Conservation (phyloP, 73 alveolate species). For the Stentor coeruleus region DNA sequence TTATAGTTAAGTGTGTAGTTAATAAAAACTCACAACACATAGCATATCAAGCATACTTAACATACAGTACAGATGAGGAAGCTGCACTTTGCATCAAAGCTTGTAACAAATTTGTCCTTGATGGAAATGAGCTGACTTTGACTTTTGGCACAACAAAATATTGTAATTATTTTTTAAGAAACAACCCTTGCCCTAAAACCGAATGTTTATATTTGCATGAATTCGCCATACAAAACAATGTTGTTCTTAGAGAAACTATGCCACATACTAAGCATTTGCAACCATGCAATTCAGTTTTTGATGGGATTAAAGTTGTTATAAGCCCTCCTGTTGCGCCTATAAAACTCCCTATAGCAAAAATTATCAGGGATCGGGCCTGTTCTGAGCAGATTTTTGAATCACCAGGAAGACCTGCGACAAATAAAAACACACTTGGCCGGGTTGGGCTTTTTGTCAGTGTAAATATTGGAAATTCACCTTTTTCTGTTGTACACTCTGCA, state of each 20-base stretch:
- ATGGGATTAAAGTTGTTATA: background rate
- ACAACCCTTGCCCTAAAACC: conserved; percentile 64
- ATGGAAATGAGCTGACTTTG: conserved; percentile 68
- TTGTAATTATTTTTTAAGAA: conserved; percentile 75
- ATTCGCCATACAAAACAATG: conserved; percentile 22
- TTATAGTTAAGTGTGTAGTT: conserved; percentile 46
- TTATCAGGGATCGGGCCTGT: conserved; percentile 8
- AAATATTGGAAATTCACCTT: too few species aligned
- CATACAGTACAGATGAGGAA: conserved; percentile 67
- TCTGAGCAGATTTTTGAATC: background rate
- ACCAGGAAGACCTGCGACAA: too few species aligned
- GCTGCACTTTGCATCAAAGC: conserved; percentile 77
- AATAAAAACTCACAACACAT: conserved; percentile 29
- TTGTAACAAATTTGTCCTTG: conserved; percentile 57
- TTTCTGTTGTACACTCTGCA: too few species aligned
- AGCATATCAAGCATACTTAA: conserved; percentile 64
- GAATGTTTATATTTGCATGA: conserved; percentile 60
- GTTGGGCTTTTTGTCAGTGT: too few species aligned
- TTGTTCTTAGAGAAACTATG: conserved; percentile 29
- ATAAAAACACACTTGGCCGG: too few species aligned
- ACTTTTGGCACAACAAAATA: conserved; percentile 88
- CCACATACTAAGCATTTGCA: conserved; percentile 25
- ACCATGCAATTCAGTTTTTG: conserved; percentile 6
- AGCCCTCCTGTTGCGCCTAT: conserved; percentile 13
- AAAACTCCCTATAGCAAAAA: background rate